Conservation (phyloP, 352 stramenopile species). For the Phytophthora capsici region DNA sequence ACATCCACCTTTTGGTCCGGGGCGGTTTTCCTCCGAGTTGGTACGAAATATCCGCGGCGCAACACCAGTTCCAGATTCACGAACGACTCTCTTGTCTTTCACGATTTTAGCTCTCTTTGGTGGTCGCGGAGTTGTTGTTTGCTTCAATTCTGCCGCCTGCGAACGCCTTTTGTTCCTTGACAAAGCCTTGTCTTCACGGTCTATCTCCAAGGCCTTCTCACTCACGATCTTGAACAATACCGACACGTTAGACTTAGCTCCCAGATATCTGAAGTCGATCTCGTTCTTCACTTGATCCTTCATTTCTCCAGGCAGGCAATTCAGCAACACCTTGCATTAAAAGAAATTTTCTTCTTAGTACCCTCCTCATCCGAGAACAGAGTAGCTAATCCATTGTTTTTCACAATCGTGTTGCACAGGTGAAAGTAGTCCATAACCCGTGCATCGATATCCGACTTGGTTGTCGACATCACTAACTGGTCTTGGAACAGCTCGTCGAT, state of each 20-base stretch:
- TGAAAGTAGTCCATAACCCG: conserved; percentile 22
- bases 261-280: not conserved
- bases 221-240: too few species aligned
- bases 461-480: too few species aligned
- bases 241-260: not conserved
- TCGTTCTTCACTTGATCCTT: conserved; percentile 17
- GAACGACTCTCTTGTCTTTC: too few species aligned
- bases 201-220: too few species aligned
- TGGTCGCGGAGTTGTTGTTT: too few species aligned
- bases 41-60: conserved; percentile 14
- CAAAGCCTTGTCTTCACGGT: too few species aligned
- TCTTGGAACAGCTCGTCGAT: conserved; percentile 15
- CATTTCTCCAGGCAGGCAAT: conserved; percentile 5
- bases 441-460: conserved; percentile 11
- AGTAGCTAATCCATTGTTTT: conserved; percentile 4
- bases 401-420: conserved; percentile 18
- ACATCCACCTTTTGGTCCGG: conserved; percentile 14
- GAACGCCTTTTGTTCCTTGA: too few species aligned
- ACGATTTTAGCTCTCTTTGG: too few species aligned
- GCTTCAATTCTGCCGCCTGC: too few species aligned
- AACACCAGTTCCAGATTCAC: too few species aligned
- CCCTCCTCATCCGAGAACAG: conserved; percentile 9
- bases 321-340: conserved; percentile 13
- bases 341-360: conserved; percentile 22
- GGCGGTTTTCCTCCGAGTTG: not conserved